A percentile compares a stretch with the other conserved stretches of the same genome.
Conservation (phyloP, 306 rosid species). For the Cicer judaicum region DNA sequence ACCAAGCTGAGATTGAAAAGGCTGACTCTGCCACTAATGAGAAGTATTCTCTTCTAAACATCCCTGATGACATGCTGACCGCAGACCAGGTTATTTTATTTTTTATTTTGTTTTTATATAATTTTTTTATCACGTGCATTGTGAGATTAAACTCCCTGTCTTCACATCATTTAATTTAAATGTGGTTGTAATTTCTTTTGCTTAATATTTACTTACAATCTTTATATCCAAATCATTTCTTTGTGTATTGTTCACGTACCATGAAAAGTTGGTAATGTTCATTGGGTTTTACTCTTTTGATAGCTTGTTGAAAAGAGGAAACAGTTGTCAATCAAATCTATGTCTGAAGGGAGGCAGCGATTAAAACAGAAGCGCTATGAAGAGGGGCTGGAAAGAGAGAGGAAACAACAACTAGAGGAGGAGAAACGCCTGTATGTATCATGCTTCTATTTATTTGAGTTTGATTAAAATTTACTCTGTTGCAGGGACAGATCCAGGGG, state of each 20-base stretch:
- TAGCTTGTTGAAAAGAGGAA: slow-evolving; percentile 85
- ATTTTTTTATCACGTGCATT: slow-evolving; percentile 39
- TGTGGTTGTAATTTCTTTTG: slow-evolving; percentile 15
- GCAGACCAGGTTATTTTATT: slow-evolving; percentile 80
- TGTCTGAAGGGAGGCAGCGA: slow-evolving; percentile 90
- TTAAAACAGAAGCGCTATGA: slow-evolving; percentile 83
- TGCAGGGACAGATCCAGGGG: background rate
- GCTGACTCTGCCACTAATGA: slow-evolving; percentile 58
- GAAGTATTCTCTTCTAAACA: slow-evolving; percentile 73
- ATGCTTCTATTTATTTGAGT: slow-evolving; percentile 19
- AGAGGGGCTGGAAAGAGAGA: slow-evolving; percentile 77
- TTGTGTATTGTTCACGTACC: slow-evolving; percentile 7
- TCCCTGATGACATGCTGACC: slow-evolving; percentile 79
- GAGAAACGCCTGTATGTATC: slow-evolving; percentile 73
- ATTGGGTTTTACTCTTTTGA: slow-evolving; percentile 38
- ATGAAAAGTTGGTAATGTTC: slow-evolving; percentile 28
- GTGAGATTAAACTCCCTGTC: slow-evolving; percentile 36
- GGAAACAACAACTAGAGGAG: slow-evolving; percentile 80
- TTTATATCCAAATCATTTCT: slow-evolving; percentile 26
- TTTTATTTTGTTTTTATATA: background rate
- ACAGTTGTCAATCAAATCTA: slow-evolving; percentile 84
- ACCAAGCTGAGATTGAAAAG: slow-evolving; percentile 76
- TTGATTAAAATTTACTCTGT: slow-evolving; percentile 9
- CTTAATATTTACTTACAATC: background rate
- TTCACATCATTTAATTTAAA: slow-evolving; percentile 24